Evolutionary conservation across 2,329 filamentous ascomycete genomes (phyloP).

Genomic region (Cylindrodendrum hubeiense): DNA sequence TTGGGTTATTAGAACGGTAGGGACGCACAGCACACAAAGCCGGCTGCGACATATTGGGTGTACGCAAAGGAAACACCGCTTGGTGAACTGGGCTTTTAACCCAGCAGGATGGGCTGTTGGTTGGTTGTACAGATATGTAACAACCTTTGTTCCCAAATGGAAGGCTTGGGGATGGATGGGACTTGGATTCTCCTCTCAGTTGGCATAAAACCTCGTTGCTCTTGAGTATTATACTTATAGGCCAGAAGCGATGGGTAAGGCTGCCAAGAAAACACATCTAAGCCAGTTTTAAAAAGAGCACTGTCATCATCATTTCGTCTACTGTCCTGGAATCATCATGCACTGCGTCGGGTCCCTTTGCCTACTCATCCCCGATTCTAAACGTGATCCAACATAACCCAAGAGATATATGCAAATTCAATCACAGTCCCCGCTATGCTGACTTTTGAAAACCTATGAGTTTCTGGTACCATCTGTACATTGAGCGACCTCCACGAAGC

Average conservation of each 20-base stretch:
- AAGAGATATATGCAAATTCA: background rate
- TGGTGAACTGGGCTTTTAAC: background rate
- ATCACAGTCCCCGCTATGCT: background rate
- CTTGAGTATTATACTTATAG: background rate
- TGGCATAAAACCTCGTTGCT: conserved; percentile 4
- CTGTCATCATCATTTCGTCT: background rate
- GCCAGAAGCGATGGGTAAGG: background rate
- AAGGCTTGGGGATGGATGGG: background rate
- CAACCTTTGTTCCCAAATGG: background rate
- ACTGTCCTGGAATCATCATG: background rate
- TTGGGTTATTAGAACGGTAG: background rate
- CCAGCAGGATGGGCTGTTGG: background rate
- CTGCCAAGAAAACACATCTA: background rate
- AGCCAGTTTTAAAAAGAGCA: background rate
- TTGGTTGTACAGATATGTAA: background rate
- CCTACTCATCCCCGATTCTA: background rate
- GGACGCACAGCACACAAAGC: no score
- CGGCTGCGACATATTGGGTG: background rate
- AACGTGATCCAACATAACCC: background rate
- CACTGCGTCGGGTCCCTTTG: background rate
- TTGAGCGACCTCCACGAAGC: conserved; percentile 1
- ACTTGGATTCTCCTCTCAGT: conserved; percentile 24
- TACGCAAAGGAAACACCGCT: background rate
- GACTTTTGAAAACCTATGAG: background rate
- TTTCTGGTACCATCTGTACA: background rate